Conservation (phyloP, 176 grass and related monocot species). For the Tuctoria greenei region DNA sequence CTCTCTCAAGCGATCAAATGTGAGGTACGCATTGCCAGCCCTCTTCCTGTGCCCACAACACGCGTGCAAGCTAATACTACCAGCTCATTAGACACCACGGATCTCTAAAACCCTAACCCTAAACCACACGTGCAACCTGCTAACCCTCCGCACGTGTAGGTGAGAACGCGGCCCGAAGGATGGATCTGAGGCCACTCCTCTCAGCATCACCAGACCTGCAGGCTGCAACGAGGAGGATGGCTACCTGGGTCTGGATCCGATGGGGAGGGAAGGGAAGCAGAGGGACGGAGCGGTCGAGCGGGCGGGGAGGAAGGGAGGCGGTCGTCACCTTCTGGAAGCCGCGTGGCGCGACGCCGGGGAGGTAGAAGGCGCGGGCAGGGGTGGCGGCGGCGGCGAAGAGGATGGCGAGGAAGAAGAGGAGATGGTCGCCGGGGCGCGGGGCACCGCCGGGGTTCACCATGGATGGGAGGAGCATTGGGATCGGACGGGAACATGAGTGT, state of each 20-base stretch:
- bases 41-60: not conserved
- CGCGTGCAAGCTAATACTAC: not conserved
- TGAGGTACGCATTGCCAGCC: not conserved
- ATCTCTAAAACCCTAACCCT: constrained; percentile 52
- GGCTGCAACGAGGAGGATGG: not conserved
- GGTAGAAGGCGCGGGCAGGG: constrained; percentile 64
- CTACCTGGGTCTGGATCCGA: constrained; percentile 29
- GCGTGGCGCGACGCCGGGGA: constrained; percentile 74
- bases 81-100: not conserved
- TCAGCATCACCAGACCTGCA: constrained; percentile 24
- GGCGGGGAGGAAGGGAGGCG: too few species aligned
- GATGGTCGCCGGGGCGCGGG: not conserved
- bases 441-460: constrained; percentile 47
- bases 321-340: constrained; percentile 67
- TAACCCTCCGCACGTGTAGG: not conserved
- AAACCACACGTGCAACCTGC: constrained; percentile 1
- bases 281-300: not conserved
- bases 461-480: not conserved
- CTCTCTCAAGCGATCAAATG: not conserved
- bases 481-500: not conserved
- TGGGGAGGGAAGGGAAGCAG: not conserved
- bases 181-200: constrained; percentile 34
- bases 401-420: not conserved
- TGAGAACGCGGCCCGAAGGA: not conserved
- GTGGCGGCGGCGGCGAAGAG: not conserved